Evolutionary conservation across 805 yeast genomes (phyloP), one percentile per base, ranked within the genome.

Genomic region (Starmerella bombicola): DNA sequence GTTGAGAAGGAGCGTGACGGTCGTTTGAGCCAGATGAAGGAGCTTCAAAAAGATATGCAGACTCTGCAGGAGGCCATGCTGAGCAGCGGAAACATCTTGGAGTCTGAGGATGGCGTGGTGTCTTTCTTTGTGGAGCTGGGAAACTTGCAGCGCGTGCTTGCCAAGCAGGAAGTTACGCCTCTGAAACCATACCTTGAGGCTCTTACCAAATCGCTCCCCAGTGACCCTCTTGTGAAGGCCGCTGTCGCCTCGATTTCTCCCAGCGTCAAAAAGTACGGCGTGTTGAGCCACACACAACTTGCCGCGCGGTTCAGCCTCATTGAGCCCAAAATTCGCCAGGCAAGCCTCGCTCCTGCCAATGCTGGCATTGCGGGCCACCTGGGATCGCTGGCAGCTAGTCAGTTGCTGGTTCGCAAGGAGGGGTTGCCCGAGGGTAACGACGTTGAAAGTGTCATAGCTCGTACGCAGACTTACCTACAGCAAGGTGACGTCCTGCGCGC

Each of bases 301-400:
- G 70, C 79, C 46, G 68, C 80, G 30, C 76, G 93, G 55, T 83
- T 94, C 82, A 73, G 76, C 49, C 65, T 77, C 40, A 69, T 91
- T 45, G 77, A 71, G 18, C 91, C 93, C 13, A 94, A 88, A 63
- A 73, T 91, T 57, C 78, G 94, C 61, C 74, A 84, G 23, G 86
- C 93, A 6, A 76, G 95, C 4, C 65, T 91, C 52, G 72, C 86
- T 47, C 96, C 97, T 41, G 93, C 93, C 52, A 82, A 88, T 56
- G 94, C 98, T 20, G 98, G 98, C 56, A 71, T 91, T 40, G 72
- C 88, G 53, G 97, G 95, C 23, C 95, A 91, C 61, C 60, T 85
- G 32, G 71, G 93, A 5, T 86, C 97, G 15, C 68, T 70, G 50
- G 41, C 84, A 7, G 80, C 86, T 57, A 79, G 93, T 26, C 73